Evolutionary conservation across 495 filamentous ascomycete species (phyloP).

Genomic region (Podospora pseudocomata): DNA sequence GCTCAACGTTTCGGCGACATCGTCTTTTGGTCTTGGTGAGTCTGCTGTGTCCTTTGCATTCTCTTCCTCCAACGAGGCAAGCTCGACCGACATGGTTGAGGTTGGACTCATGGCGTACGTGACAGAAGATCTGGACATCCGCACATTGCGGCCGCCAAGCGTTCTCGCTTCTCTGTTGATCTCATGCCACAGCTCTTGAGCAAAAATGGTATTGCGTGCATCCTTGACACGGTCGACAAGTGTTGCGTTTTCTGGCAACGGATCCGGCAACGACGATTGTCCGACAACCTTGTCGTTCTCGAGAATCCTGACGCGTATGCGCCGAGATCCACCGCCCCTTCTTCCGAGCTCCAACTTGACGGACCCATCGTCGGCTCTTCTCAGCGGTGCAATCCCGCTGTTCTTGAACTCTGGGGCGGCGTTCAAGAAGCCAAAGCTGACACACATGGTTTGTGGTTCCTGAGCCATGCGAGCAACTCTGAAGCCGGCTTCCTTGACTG

Average conservation of each 20-base stretch:
- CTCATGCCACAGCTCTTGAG: conserved; percentile 93
- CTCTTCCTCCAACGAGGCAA: conserved; percentile 50
- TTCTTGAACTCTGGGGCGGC: conserved; percentile 71
- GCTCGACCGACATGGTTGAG: conserved; percentile 44
- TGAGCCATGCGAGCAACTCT: conserved; percentile 68
- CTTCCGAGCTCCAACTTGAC: conserved; percentile 70
- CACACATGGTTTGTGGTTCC: conserved; percentile 70
- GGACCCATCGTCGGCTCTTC: conserved; percentile 67
- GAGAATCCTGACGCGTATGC: conserved; percentile 59
- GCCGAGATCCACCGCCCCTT: conserved; percentile 51
- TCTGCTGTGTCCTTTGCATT: conserved; percentile 8
- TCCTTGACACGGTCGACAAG: conserved; percentile 67
- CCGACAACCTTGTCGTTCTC: conserved; percentile 49
- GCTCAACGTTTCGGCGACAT: conserved; percentile 55
- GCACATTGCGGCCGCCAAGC: conserved; percentile 62
- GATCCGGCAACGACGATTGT: conserved; percentile 43
- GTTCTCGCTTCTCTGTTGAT: conserved; percentile 73
- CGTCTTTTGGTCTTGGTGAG: conserved; percentile 29
- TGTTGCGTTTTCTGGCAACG: conserved; percentile 37
- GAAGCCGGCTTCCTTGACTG: conserved; percentile 81
- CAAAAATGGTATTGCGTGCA: conserved; percentile 82
- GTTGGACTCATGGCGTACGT: conserved; percentile 51
- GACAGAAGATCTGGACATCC: conserved; percentile 54
- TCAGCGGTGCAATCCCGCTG: conserved; percentile 72
- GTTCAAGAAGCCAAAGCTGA: conserved; percentile 86